Evolutionary conservation across 352 stramenopile genomes (phyloP).

Genomic region (Pythium pyrilobum): DNA sequence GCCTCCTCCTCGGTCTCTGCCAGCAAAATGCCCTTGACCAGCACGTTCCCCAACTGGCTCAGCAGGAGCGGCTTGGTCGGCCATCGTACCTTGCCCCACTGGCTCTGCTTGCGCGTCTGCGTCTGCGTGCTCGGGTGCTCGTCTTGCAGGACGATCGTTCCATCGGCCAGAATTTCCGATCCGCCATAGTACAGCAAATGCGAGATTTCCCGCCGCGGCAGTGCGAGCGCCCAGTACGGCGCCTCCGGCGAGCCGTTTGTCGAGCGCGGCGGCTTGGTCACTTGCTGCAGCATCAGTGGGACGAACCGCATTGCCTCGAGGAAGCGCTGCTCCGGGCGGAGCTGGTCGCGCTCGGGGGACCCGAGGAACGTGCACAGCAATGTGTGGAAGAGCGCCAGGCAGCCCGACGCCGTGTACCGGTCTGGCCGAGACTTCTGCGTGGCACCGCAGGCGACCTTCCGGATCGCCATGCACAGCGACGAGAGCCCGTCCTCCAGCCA

Average conservation of each 20-base stretch:
- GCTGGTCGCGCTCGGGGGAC: slow-evolving; percentile 47
- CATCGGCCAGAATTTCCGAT: slow-evolving; percentile 60
- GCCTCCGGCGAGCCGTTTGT: slow-evolving; percentile 14
- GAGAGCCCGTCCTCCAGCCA: slow-evolving; percentile 68
- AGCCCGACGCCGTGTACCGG: slow-evolving; percentile 69
- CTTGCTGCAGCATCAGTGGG: slow-evolving; percentile 63
- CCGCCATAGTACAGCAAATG: slow-evolving; percentile 71
- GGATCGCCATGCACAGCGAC: slow-evolving; percentile 81
- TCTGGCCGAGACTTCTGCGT: slow-evolving; percentile 82
- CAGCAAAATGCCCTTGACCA: slow-evolving; percentile 68
- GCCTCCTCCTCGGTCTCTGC: slow-evolving; percentile 50
- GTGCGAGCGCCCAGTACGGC: not conserved
- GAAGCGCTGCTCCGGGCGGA: slow-evolving; percentile 56
- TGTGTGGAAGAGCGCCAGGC: slow-evolving; percentile 76
- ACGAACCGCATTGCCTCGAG: slow-evolving; percentile 71
- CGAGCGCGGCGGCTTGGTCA: slow-evolving; percentile 23
- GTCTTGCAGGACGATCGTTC: slow-evolving; percentile 63
- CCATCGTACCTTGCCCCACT: slow-evolving; percentile 78
- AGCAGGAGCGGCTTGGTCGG: slow-evolving; percentile 72
- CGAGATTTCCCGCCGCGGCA: slow-evolving; percentile 38
- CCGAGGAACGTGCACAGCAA: slow-evolving; percentile 71
- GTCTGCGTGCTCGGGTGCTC: slow-evolving; percentile 80
- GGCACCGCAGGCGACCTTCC: slow-evolving; percentile 75
- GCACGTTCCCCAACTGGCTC: slow-evolving; percentile 62
- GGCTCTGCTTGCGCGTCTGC: slow-evolving; percentile 82